Evolutionary conservation across 108 stramenopile species (phyloP), one percentile per base, ranked within the genome.

Genomic region (Epithemia pelagica): DNA sequence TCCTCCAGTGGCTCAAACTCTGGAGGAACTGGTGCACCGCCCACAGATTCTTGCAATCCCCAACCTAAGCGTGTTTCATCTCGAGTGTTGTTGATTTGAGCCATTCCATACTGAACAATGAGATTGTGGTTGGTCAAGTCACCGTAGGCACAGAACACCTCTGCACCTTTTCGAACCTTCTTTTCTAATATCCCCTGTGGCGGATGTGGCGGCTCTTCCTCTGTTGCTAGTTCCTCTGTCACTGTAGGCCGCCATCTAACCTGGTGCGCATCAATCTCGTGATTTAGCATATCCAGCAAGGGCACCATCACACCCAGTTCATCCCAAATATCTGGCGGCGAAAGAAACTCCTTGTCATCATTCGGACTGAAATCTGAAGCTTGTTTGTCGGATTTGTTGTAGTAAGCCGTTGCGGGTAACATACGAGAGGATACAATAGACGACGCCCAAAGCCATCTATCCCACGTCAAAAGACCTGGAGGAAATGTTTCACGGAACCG

Each of bases 401-500:
- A 31, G 61, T 82, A 85, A 30, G 73, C 72, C n/a, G 78, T 57
- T 22, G 80, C 73, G 1, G 87, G 84, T 52, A 93, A 72, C 18
- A 73, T 76, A 29, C 92, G 73, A 25, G 89, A 89, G 32, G 84
- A 82, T 31, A 78, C 82, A 15, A 82, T 76, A 10, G 92, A 76
- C 19, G 89, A 87, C 28, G 92, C 92, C 92, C 92, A 93, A 30
- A 93, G 84, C 92, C 92, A 93, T n/a, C 89, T 73, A 65, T 93
- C 92, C 87, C 89, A 93, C 22, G 92, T 93, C 32, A 93, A 67
- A 54, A 90, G 68, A 56, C 87, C 89, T 31, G 78, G 82, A 19
- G 87, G 77, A 68, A 93, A 90, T 18, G 78, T 72, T 5, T 64
- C 55, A 0, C 89, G 87, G 67, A 87, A 89, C 22, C 83, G 70